Conservation (phyloP, 2,329 filamentous ascomycete species). For the Alternaria ventricosa region DNA sequence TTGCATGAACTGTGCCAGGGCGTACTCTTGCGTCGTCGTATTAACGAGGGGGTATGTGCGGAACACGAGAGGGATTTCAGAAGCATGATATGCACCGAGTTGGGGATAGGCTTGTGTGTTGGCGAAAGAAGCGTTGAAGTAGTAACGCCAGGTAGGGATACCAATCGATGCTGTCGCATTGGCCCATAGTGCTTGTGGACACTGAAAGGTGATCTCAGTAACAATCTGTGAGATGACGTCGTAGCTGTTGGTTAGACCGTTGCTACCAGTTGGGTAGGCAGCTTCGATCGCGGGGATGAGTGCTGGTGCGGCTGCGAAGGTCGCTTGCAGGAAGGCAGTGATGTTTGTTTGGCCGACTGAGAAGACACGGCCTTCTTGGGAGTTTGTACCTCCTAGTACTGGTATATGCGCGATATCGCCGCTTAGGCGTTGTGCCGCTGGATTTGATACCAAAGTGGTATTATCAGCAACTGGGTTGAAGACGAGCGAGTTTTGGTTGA, state of each 20-base stretch:
- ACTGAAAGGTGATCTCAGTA: conserved; percentile 27
- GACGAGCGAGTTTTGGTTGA: conserved; percentile 23
- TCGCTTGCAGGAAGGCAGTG: conserved; percentile 24
- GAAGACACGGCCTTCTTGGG: conserved; percentile 36
- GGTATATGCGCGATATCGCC: conserved; percentile 38
- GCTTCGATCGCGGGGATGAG: conserved; percentile 23
- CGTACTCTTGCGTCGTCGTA: conserved; percentile 27
- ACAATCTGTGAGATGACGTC: conserved; percentile 26
- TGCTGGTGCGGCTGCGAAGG: conserved; percentile 14
- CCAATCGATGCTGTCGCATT: conserved; percentile 30
- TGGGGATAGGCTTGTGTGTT: conserved; percentile 24
- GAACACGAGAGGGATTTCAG: conserved; percentile 34
- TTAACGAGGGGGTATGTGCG: conserved; percentile 24
- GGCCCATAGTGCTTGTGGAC: conserved; percentile 28
- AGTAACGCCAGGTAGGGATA: conserved; percentile 36
- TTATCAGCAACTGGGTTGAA: conserved; percentile 33
- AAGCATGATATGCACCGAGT: conserved; percentile 29
- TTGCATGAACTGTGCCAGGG: conserved; percentile 27
- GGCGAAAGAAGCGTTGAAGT: conserved; percentile 39
- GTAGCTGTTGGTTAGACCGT: conserved; percentile 19
- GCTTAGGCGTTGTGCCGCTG: conserved; percentile 19
- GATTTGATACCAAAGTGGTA: conserved; percentile 25
- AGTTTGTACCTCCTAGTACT: conserved; percentile 33
- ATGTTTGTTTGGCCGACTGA: conserved; percentile 23
- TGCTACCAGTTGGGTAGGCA: conserved; percentile 29